Evolutionary conservation across 495 filamentous ascomycete species (phyloP).

Genomic region (Penicillium riverlandense): DNA sequence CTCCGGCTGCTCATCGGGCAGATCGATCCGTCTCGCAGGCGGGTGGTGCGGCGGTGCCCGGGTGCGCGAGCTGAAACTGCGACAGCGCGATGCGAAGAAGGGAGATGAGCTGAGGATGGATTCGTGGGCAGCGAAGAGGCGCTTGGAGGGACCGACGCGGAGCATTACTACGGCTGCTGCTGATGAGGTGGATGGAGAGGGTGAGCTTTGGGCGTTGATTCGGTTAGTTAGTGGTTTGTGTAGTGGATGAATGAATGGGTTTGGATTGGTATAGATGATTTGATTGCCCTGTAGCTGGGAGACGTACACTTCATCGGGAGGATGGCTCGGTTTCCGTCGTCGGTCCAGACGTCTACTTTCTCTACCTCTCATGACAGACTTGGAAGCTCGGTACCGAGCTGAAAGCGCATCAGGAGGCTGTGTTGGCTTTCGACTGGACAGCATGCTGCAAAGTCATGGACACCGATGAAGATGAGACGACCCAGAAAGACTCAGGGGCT

Average conservation of each 20-base stretch:
- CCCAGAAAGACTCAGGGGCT: background rate
- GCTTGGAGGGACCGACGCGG: constrained; percentile 65
- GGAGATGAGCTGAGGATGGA: constrained; percentile 71
- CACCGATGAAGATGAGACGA: background rate
- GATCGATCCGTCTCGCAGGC: constrained; percentile 58
- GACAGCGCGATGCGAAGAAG: constrained; percentile 53
- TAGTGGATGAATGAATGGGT: background rate
- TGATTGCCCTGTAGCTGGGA: background rate
- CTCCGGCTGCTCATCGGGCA: constrained; percentile 82
- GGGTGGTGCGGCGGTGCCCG: constrained; percentile 8
- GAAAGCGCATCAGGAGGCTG: constrained; percentile 31
- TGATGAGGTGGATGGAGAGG: constrained; percentile 43
- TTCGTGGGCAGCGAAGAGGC: constrained; percentile 87
- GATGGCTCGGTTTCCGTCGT: constrained; percentile 24
- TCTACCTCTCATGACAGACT: background rate
- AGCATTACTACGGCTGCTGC: constrained; percentile 74
- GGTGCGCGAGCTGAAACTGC: constrained; percentile 3
- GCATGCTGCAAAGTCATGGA: constrained; percentile 13
- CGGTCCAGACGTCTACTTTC: constrained; percentile 20
- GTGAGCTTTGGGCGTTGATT: background rate
- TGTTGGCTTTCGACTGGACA: constrained; percentile 22
- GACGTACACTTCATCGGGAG: constrained; percentile 35
- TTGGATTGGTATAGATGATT: background rate
- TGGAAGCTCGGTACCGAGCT: constrained; percentile 33
- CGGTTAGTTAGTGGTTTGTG: constrained; percentile 1